A percentile compares a stretch with the other conserved stretches of the same genome.
phyloP scores from a whole-genome alignment of 2,329 filamentous ascomycete genomes.

The Xylariaceae sp. region DNA sequence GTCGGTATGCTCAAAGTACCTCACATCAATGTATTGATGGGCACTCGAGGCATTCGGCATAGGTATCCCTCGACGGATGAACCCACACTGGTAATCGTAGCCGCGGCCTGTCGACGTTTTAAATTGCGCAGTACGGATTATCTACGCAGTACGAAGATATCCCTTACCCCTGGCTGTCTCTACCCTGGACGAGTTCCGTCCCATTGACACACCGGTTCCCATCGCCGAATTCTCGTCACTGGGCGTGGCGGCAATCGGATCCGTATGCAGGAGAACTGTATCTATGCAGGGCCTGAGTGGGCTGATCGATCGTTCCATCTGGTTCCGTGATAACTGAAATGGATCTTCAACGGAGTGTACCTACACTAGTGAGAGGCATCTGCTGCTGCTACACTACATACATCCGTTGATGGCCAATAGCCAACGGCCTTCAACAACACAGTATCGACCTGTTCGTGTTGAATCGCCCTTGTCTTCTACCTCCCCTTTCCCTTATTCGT shows the following conservation, averaged over 20 bases:
- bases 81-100: not conserved
- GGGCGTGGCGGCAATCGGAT: slow-evolving; percentile 16
- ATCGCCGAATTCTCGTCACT: slow-evolving; percentile 14
- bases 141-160: not conserved
- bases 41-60: not conserved
- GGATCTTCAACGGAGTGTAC: slow-evolving; percentile 4
- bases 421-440: not conserved
- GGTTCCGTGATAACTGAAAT: slow-evolving; percentile 9
- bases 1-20: not conserved
- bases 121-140: not conserved
- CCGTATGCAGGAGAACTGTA: slow-evolving; percentile 14
- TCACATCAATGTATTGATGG: not conserved
- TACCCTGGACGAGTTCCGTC: not conserved
- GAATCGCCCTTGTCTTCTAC: not conserved
- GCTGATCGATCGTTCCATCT: slow-evolving; percentile 17
- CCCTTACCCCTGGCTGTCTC: not conserved
- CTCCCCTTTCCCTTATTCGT: not conserved
- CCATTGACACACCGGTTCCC: slow-evolving; percentile 11
- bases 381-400: not conserved
- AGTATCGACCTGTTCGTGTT: not conserved
- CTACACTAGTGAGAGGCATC: not conserved
- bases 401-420: not conserved
- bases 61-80: not conserved
- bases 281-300: slow-evolving; percentile 12
- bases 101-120: not conserved